Percentiles rank a stretch among this genome's conserved stretches.
Conservation (phyloP, 192 early-diverging fungal species). For the Linnemannia exigua region DNA sequence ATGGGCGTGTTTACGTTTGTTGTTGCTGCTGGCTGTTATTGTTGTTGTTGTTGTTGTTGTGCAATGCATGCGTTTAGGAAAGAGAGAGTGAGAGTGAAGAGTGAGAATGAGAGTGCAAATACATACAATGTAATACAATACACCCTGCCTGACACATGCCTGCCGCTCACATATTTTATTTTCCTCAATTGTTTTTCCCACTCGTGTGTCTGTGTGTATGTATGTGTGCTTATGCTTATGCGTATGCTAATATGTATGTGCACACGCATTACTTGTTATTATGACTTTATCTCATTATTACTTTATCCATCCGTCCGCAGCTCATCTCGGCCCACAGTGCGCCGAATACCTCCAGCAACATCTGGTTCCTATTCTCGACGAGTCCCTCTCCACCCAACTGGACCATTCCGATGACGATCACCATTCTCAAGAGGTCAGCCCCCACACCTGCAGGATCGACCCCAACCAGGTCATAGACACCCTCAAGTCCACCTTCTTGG, state of each 20-base stretch:
- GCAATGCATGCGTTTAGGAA: too few relatives aligned
- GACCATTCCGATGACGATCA: slow-evolving; percentile 45
- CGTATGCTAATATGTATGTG: background rate
- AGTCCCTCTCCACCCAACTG: slow-evolving; percentile 49
- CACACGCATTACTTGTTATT: background rate
- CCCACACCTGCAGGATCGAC: slow-evolving; percentile 42
- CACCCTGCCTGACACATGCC: background rate
- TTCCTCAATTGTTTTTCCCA: background rate
- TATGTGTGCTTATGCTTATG: too few relatives aligned
- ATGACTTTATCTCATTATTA: background rate
- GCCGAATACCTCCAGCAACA: slow-evolving; percentile 54
- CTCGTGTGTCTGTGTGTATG: too few relatives aligned
- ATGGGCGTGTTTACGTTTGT: too few relatives aligned
- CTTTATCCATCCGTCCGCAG: too few relatives aligned
- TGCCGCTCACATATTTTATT: background rate
- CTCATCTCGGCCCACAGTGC: slow-evolving; percentile 52
- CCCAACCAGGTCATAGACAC: slow-evolving; percentile 54
- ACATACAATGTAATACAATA: too few relatives aligned
- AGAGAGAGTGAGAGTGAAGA: too few relatives aligned
- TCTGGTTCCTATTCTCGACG: slow-evolving; percentile 46
- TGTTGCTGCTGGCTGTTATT: too few relatives aligned
- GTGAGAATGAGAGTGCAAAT: too few relatives aligned
- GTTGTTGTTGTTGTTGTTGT: too few relatives aligned
- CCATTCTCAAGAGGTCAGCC: slow-evolving; percentile 1
- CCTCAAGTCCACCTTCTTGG: slow-evolving; percentile 48